These are phyloP conservation scores for Backusella australiensis DNA, from an alignment of 192 early-diverging fungal species.

Conservation along the genomic window DNA sequence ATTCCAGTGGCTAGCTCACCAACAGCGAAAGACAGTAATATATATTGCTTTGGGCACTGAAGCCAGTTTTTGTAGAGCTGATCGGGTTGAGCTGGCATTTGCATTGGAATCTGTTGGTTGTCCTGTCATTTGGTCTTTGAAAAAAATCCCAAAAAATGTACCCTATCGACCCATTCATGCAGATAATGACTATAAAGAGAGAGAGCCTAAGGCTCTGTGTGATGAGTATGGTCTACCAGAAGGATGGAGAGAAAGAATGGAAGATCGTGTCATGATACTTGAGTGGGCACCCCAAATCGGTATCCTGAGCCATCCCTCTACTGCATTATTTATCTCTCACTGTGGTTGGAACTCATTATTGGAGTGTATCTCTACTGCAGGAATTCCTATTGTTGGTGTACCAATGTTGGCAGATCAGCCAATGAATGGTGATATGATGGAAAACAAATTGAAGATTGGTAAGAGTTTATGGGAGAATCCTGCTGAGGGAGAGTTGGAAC, in stretches of 20 bases:
- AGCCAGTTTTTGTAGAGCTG: background rate
- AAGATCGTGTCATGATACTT: background rate
- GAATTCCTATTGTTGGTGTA: background rate
- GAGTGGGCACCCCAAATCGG: background rate
- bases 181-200: background rate
- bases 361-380: background rate
- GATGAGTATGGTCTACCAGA: background rate
- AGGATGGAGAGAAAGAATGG: background rate
- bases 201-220: background rate
- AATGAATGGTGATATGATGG: background rate
- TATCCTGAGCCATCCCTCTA: background rate
- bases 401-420: background rate
- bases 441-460: background rate
- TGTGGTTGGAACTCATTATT: background rate
- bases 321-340: background rate
- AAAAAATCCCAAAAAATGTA: background rate
- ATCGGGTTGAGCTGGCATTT: background rate
- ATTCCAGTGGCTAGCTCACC: background rate
- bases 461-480: background rate
- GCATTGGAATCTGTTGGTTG: background rate
- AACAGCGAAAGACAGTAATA: background rate
- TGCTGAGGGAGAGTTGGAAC: background rate
- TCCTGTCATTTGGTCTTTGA: background rate
- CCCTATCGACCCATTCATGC: background rate
- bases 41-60: background rate